Conservation (phyloP, 495 filamentous ascomycete species). For the Paragyromitra xinjiangensis region DNA sequence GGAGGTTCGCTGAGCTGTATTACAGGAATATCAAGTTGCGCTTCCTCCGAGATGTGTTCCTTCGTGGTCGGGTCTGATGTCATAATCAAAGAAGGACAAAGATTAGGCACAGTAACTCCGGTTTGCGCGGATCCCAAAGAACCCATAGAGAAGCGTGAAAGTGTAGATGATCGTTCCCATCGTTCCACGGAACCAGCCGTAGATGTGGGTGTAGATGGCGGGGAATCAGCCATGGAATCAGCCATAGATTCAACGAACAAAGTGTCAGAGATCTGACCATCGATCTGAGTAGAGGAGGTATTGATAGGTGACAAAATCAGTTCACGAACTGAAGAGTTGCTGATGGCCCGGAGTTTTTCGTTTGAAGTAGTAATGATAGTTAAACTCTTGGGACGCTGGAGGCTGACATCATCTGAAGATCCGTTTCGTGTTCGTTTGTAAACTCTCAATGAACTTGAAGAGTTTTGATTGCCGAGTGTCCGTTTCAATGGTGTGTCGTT, state of each 20-base stretch:
- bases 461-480: slow-evolving; percentile 25
- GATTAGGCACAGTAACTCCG: slow-evolving; percentile 35
- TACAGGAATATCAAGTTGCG: neutral
- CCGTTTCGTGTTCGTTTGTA: slow-evolving; percentile 43
- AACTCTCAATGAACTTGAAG: slow-evolving; percentile 29
- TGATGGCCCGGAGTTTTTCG: slow-evolving; percentile 37
- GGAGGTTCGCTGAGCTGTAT: slow-evolving; percentile 15
- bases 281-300: slow-evolving; percentile 38
- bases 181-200: slow-evolving; percentile 43
- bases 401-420: slow-evolving; percentile 45
- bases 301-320: slow-evolving; percentile 51
- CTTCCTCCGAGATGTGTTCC: slow-evolving; percentile 20
- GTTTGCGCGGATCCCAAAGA: slow-evolving; percentile 42
- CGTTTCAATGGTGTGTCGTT: slow-evolving; percentile 40
- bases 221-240: slow-evolving; percentile 41
- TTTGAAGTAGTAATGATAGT: slow-evolving; percentile 43
- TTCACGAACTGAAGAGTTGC: slow-evolving; percentile 45
- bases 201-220: slow-evolving; percentile 36
- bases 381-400: slow-evolving; percentile 33
- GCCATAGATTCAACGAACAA: slow-evolving; percentile 37
- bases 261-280: slow-evolving; percentile 45
- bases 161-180: slow-evolving; percentile 45
- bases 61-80: slow-evolving; percentile 5
- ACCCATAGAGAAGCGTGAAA: slow-evolving; percentile 45
- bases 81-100: slow-evolving; percentile 24